phyloP scores from a whole-genome alignment of 129 eudicot species.

The Sambucus nigra region DNA sequence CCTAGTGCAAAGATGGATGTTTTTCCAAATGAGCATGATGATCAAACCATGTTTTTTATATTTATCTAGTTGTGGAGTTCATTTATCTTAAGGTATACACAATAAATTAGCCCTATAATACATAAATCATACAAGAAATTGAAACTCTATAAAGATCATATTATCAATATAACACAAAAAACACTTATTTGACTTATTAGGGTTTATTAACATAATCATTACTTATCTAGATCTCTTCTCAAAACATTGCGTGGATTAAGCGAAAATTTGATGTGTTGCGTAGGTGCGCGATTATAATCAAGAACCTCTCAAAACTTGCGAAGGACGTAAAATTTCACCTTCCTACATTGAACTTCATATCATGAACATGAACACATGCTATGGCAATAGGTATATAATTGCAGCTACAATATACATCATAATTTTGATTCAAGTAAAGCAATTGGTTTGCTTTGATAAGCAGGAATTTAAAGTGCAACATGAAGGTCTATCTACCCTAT shows the following conservation, averaged over 20 bases:
- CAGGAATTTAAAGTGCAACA: too few species aligned
- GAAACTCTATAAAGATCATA: neutral
- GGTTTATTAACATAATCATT: conserved; percentile 35
- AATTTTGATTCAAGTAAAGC: conserved; percentile 9
- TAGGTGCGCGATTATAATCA: conserved; percentile 31
- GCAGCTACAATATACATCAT: conserved; percentile 27
- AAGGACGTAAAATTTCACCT: conserved; percentile 21
- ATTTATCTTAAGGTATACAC: conserved; percentile 2
- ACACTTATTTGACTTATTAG: conserved; percentile 13
- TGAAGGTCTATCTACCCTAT: too few species aligned
- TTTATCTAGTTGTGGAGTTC: neutral
- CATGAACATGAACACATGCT: conserved; percentile 23
- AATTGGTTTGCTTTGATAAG: too few species aligned
- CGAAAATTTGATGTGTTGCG: conserved; percentile 20
- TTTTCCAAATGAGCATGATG: too few species aligned
- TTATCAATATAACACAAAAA: neutral
- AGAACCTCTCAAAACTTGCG: conserved; percentile 19
- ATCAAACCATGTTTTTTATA: conserved; percentile 5
- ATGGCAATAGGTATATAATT: conserved; percentile 24
- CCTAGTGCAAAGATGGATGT: neutral
- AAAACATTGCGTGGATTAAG: conserved; percentile 30
- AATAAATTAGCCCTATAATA: neutral
- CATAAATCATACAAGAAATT: too few species aligned
- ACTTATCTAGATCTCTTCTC: conserved; percentile 25
- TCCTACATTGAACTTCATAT: conserved; percentile 15